Evolutionary conservation across 495 filamentous ascomycete species (phyloP), one percentile per base, ranked within the genome.

Genomic region (Chaetomidium leptoderma): DNA sequence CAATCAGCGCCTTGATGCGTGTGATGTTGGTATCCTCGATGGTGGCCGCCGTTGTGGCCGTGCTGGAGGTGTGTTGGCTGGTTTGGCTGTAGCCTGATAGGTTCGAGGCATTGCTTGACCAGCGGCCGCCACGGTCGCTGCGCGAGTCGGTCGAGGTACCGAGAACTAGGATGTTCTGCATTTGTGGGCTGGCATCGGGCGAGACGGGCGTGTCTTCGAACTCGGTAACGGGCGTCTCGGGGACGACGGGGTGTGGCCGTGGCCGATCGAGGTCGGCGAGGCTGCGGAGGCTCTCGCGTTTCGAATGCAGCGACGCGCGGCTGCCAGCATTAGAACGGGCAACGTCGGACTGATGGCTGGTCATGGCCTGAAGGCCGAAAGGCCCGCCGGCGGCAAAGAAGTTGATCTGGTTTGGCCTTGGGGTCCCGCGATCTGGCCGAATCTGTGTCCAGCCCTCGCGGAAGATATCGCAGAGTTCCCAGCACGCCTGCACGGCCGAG

Each of bases 391-490:
- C 62, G 14, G 71, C 63, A 63, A 78, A 78, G 66, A 92, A 92
- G 27, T 81, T 86, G 27, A 86, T 82, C 66, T 93, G 90, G 53
- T 82, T 87, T 1, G 91, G 88, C 30, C 89, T 78, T 0, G 91
- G 91, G n/a, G 91, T 95, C 24, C 87, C 89, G 33, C 90, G 79
- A 57, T 95, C 91, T 6, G 91, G 90, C 40, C 87, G 83, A 30
- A 93, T 83, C 67, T 95, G 86, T 27, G 90, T 91, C 91, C 91
- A 96, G 11, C 91, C 91, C 75, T 93, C 89, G 33, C 91, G 81
- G 74, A 95, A 96, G 46, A 96, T 84, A 73, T 96, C 91, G 69
- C 90, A 95, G 26, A 96, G 82, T 62, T 95, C 91, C 91, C 91
- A 96, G 71, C 91, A 96, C 6, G 91, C 88, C 65, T 95, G 91